Conservation (phyloP, 306 rosid genomes). For the Prinsepia uniflora region DNA sequence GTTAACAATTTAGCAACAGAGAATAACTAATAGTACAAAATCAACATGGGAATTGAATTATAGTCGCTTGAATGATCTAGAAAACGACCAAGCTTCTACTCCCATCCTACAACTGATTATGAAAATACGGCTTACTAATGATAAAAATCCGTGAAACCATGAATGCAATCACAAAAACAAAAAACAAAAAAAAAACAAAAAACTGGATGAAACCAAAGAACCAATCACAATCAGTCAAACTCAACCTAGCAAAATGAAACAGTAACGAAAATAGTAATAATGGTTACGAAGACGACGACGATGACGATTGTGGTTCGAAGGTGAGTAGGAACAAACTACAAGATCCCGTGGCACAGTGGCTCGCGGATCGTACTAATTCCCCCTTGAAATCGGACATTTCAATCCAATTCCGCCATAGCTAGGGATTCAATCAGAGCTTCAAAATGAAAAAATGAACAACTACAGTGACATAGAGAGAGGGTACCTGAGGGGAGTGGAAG, state of each 20-base stretch:
- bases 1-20: neutral
- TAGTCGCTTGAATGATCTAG: neutral
- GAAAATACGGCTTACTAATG: neutral
- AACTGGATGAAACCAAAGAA: neutral
- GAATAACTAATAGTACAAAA: neutral
- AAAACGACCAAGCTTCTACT: neutral
- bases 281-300: neutral
- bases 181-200: neutral
- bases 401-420: slow-evolving; percentile 4
- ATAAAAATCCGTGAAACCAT: neutral
- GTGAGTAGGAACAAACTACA: slow-evolving; percentile 6
- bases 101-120: neutral
- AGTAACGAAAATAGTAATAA: neutral
- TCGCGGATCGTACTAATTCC: slow-evolving; percentile 23
- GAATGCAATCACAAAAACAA: neutral
- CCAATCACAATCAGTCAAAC: slow-evolving; percentile 1
- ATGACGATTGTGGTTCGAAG: neutral
- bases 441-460: slow-evolving; percentile 16
- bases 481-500: slow-evolving; percentile 21
- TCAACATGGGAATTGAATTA: neutral
- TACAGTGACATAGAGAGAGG: slow-evolving; percentile 13
- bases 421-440: slow-evolving; percentile 17
- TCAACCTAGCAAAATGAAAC: neutral
- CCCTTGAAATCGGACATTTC: neutral
- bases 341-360: slow-evolving; percentile 46